phyloP scores from a whole-genome alignment of 805 yeast genomes.

The Nakazawaea ernobii region DNA sequence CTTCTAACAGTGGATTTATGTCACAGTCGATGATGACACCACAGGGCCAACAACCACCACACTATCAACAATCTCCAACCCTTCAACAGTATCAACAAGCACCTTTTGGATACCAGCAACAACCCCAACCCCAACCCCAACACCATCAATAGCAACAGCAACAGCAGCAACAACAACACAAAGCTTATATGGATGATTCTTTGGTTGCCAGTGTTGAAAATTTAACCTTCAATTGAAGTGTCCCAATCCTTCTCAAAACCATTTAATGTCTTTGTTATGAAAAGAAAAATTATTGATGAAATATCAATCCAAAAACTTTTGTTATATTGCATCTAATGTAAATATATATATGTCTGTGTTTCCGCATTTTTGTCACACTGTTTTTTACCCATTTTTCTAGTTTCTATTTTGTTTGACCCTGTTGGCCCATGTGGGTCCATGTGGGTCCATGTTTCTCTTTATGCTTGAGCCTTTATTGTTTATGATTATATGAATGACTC shows the following conservation, averaged over 20 bases:
- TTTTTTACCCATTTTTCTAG: too few relatives aligned
- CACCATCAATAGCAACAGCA: slow-evolving; percentile 15
- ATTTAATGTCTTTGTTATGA: not conserved
- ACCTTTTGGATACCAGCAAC: slow-evolving; percentile 15
- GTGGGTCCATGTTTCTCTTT: too few relatives aligned
- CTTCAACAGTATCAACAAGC: slow-evolving; percentile 11
- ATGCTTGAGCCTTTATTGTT: not conserved
- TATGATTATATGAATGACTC: not conserved
- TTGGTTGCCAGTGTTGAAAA: slow-evolving; percentile 11
- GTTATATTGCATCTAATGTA: too few relatives aligned
- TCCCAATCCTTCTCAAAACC: not conserved
- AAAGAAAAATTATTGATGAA: not conserved
- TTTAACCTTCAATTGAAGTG: slow-evolving; percentile 6
- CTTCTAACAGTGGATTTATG: not conserved
- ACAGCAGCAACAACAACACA: not conserved
- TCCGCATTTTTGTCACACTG: not conserved
- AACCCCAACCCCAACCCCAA: slow-evolving; percentile 9
- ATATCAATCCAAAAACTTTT: too few relatives aligned
- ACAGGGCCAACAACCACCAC: slow-evolving; percentile 10
- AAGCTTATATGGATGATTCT: slow-evolving; percentile 5
- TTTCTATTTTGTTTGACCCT: too few relatives aligned
- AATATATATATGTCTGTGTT: not conserved
- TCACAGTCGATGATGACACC: slow-evolving; percentile 7
- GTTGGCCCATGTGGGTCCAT: too few relatives aligned
- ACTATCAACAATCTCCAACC: slow-evolving; percentile 7